phyloP scores from a whole-genome alignment of 1,284 basidiomycete genomes.

The Lentinus polychrous region DNA sequence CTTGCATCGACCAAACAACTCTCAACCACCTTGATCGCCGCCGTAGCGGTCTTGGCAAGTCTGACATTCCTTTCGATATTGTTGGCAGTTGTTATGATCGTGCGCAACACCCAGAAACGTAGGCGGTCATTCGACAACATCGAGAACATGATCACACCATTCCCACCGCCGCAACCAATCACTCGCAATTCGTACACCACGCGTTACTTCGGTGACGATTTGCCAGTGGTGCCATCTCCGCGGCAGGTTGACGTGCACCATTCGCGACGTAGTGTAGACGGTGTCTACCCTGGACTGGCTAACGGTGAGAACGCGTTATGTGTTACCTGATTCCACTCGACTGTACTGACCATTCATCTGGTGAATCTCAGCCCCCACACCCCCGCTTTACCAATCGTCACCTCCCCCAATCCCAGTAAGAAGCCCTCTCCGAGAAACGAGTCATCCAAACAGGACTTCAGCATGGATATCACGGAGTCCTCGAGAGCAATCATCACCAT shows the following conservation, averaged over 20 bases:
- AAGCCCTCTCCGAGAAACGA: background rate
- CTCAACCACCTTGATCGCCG: conserved; percentile 21
- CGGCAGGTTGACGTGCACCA: background rate
- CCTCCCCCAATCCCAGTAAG: background rate
- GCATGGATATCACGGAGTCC: conserved; percentile 5
- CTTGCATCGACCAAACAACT: conserved; percentile 6
- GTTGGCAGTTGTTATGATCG: conserved; percentile 14
- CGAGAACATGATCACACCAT: background rate
- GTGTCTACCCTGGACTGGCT: background rate
- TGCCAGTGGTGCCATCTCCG: background rate
- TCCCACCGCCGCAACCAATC: background rate
- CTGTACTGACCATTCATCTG: too few species aligned
- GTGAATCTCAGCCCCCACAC: background rate
- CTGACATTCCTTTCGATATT: conserved; percentile 17
- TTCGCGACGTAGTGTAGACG: background rate
- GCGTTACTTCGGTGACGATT: background rate
- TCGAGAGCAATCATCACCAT: background rate
- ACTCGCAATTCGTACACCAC: conserved; percentile 8
- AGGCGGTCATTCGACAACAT: background rate
- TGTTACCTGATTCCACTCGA: too few species aligned
- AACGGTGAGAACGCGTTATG: too few species aligned
- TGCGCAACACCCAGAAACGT: conserved; percentile 2
- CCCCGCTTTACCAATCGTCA: background rate
- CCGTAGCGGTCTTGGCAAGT: conserved; percentile 20
- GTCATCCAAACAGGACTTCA: background rate